Base-by-base conservation (phyloP, 306 rosid genomes). In the Urtica urens region DNA sequence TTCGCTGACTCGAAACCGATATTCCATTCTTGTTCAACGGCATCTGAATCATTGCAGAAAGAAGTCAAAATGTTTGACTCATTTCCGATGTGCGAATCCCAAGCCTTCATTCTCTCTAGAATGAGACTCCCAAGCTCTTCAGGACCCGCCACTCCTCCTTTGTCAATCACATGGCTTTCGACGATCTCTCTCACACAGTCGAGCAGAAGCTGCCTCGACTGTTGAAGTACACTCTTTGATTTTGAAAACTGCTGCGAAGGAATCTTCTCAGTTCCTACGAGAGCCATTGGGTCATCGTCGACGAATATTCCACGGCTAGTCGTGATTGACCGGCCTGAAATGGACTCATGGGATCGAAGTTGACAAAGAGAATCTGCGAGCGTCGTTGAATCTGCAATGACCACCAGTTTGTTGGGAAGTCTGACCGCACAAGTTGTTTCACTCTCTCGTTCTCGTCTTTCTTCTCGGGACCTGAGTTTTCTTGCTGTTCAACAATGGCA, bases 111-210 rank as follows among this genome's bases (percentile, higher is more conserved):
- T 49, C 45, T 80, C 61, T 73, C 60, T 43, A 56, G 73, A 31
- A 76, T 49, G 23, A 78, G 60, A 68, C 65, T 72, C 35, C 79
- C 76, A 2, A 74, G 40, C 58, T 73, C 68, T 38, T 76, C 82
- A 3, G 77, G 47, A 7, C 76, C 77, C 57, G 64, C 28, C 9
- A 77, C 62, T 25, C 55, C 41, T 15, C 51, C 70, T 21, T 62
- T 66, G 52, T 46, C 33, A 28, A 28, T 64, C 24, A 51, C 55
- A 23, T 60, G 53, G 21, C 59, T 58, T 44, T 42, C 63, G 2
- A 72, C 64, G 21, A 77, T 66, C 46, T 86, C 87, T 64, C 78
- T 73, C 46, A 75, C 79, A 60, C 76, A 85, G 51, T 79, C 79
- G 51, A 92, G 85, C 23, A 85, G 50, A 9, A 85, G 61, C 59